Percentiles rank a stretch among this genome's conserved stretches.
phyloP scores from a whole-genome alignment of 2,329 filamentous ascomycete genomes.

The Aspergillus alliaceus region DNA sequence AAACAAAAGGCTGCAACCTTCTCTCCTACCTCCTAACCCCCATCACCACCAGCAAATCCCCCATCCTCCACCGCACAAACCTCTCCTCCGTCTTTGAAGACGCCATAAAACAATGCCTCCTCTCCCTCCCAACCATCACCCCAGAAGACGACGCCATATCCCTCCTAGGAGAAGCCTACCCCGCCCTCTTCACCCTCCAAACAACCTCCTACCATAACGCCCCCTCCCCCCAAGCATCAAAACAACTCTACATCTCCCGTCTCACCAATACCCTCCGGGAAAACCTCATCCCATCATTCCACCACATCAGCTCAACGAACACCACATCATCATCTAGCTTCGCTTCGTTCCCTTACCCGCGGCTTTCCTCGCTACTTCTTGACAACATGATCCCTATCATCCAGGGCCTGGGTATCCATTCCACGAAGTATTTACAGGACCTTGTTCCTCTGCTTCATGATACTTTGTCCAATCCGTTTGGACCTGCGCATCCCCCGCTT shows the following conservation, averaged over 20 bases:
- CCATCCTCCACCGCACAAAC: slow-evolving; percentile 44
- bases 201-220: slow-evolving; percentile 42
- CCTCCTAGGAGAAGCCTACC: slow-evolving; percentile 66
- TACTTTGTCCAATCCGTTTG: slow-evolving; percentile 69
- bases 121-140: slow-evolving; percentile 74
- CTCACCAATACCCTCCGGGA: slow-evolving; percentile 32
- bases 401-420: slow-evolving; percentile 36
- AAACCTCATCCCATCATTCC: slow-evolving; percentile 39
- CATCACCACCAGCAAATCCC: slow-evolving; percentile 36
- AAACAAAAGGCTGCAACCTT: slow-evolving; percentile 39
- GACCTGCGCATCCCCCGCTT: slow-evolving; percentile 54
- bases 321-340: slow-evolving; percentile 46
- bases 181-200: slow-evolving; percentile 62
- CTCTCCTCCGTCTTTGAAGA: slow-evolving; percentile 48
- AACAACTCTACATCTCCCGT: slow-evolving; percentile 22
- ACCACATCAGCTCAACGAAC: slow-evolving; percentile 47
- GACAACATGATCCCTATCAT: slow-evolving; percentile 28
- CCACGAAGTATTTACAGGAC: slow-evolving; percentile 52
- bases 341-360: slow-evolving; percentile 41
- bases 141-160: slow-evolving; percentile 67
- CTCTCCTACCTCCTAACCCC: slow-evolving; percentile 35
- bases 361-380: slow-evolving; percentile 51
- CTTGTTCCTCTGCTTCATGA: slow-evolving; percentile 66
- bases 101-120: slow-evolving; percentile 61
- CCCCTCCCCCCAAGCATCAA: slow-evolving; percentile 22